Percentiles rank a stretch among this genome's conserved stretches.
These are phyloP conservation scores for Cystobasidium ongulense DNA, from an alignment of 768 basidiomycete genomes.

Conservation along the genomic window DNA sequence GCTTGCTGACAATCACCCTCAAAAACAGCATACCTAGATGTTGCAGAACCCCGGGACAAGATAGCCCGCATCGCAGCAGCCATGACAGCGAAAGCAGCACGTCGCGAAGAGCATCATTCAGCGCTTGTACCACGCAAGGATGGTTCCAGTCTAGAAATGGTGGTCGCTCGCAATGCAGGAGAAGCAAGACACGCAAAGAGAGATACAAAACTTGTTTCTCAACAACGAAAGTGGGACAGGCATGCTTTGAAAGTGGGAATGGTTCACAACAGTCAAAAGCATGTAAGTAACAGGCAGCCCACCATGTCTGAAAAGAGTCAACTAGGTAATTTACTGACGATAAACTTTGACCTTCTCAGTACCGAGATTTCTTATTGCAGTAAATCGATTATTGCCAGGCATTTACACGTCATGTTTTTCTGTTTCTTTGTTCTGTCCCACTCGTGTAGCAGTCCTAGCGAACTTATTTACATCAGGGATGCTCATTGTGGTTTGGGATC, in stretches of 20 bases:
- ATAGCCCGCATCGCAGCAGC: constrained; percentile 25
- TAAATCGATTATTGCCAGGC: not conserved
- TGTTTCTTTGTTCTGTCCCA: no score
- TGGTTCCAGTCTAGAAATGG: constrained; percentile 68
- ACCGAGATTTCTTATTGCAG: constrained; percentile 6
- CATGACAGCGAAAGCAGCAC: constrained; percentile 32
- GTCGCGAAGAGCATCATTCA: constrained; percentile 57
- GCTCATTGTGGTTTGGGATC: no score
- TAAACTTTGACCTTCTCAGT: not conserved
- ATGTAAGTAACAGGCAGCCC: constrained; percentile 46
- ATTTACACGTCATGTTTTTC: no score
- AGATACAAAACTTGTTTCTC: constrained; percentile 73
- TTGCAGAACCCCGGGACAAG: constrained; percentile 36
- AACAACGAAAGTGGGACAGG: constrained; percentile 66
- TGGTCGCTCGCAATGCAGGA: constrained; percentile 86
- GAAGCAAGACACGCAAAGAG: constrained; percentile 87
- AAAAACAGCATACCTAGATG: constrained; percentile 30
- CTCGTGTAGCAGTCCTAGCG: no score
- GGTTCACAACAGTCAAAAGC: constrained; percentile 77
- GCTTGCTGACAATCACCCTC: constrained; percentile 24
- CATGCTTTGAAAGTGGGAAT: constrained; percentile 77
- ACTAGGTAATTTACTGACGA: not conserved
- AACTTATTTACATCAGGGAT: no score
- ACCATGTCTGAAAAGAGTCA: not conserved
- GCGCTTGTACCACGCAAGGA: constrained; percentile 75